Evolutionary conservation across 176 grass and related monocot species (phyloP).

Genomic region (Carex scoparia): DNA sequence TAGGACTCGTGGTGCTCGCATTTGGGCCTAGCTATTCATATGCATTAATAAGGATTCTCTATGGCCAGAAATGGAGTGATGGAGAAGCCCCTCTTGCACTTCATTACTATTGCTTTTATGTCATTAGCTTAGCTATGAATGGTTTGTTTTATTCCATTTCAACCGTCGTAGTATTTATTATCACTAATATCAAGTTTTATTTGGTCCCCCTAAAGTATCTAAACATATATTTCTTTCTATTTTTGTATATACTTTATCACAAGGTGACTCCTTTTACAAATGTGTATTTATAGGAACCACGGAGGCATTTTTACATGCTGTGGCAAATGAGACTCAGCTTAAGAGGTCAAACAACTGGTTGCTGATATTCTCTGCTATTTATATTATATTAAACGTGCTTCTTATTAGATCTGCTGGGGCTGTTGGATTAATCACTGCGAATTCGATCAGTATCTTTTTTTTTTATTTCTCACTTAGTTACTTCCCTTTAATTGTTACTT

Average conservation of each 20-base stretch:
- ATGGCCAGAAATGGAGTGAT: constrained; percentile 71
- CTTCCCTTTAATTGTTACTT: not conserved
- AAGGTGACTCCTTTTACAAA: not conserved
- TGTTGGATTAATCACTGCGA: constrained; percentile 85
- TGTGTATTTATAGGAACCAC: constrained; percentile 61
- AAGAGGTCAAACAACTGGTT: constrained; percentile 82
- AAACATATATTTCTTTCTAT: not conserved
- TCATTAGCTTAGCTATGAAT: constrained; percentile 87
- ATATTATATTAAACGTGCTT: constrained; percentile 61
- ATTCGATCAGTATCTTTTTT: constrained; percentile 90
- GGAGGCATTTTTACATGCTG: constrained; percentile 92
- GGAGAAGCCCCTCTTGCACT: constrained; percentile 69
- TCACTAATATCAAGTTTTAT: not conserved
- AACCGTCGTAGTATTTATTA: constrained; percentile 1
- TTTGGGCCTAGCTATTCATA: constrained; percentile 99
- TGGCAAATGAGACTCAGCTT: constrained; percentile 83
- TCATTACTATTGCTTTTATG: constrained; percentile 90
- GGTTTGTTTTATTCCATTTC: constrained; percentile 42
- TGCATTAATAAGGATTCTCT: constrained; percentile 73
- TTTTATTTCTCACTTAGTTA: not conserved
- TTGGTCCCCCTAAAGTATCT: not conserved
- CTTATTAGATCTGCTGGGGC: constrained; percentile 74
- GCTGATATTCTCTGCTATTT: constrained; percentile 85
- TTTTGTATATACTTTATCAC: not conserved
- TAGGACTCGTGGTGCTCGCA: constrained; percentile 79